These are phyloP conservation scores for Sechiopsis laciniata DNA, from an alignment of 306 rosid species.

Conservation along the genomic window DNA sequence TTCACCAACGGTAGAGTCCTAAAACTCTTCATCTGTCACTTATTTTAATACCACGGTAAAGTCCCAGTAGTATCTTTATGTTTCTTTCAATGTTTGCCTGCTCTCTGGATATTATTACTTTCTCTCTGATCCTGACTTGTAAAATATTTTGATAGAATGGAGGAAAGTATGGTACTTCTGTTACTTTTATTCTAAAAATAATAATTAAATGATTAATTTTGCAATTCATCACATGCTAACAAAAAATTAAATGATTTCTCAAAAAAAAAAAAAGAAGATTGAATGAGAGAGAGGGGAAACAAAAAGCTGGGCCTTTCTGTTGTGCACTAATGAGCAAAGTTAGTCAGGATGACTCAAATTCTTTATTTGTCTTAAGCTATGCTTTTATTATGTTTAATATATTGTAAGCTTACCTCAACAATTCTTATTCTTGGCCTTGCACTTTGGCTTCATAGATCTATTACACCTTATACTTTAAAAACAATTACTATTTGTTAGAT, in stretches of 20 bases:
- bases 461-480: neutral
- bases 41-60: conserved; percentile 37
- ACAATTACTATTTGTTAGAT: neutral
- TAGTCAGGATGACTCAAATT: neutral
- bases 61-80: neutral
- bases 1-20: conserved; percentile 64
- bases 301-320: neutral
- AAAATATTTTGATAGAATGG: neutral
- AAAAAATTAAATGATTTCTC: neutral
- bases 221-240: neutral
- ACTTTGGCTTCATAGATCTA: neutral
- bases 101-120: neutral
- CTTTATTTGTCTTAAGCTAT: neutral
- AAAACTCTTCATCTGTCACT: neutral
- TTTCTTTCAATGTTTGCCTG: conserved; percentile 3
- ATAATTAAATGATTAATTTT: neutral
- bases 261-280: no score
- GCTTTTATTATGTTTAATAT: neutral
- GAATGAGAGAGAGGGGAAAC: neutral
- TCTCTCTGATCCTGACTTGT: neutral
- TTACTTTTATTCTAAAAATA: neutral
- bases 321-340: neutral
- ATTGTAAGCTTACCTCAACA: neutral
- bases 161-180: neutral
- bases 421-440: neutral